Percentiles rank a stretch among this genome's conserved stretches.
Evolutionary conservation across 2,329 filamentous ascomycete species (phyloP).

Genomic region (Hymenoscyphus infarciens): DNA sequence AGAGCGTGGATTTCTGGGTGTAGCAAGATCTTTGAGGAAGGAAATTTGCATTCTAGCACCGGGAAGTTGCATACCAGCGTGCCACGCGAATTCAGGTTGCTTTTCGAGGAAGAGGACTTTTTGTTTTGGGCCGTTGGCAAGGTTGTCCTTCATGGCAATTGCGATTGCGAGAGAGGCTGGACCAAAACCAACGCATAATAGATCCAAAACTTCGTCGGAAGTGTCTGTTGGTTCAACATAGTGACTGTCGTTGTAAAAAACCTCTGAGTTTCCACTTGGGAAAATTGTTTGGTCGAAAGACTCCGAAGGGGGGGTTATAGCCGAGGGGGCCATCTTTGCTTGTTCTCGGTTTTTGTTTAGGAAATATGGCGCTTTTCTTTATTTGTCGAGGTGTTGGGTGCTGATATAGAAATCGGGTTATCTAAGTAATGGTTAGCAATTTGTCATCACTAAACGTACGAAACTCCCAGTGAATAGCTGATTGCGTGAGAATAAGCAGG

Average conservation of each 20-base stretch:
- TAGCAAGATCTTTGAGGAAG: slow-evolving; percentile 94
- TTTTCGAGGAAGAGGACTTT: slow-evolving; percentile 79
- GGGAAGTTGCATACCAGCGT: slow-evolving; percentile 90
- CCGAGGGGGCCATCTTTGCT: slow-evolving; percentile 29
- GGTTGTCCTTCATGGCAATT: slow-evolving; percentile 80
- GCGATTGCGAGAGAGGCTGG: slow-evolving; percentile 87
- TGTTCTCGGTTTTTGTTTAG: neutral
- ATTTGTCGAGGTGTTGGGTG: neutral
- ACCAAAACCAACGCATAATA: slow-evolving; percentile 89
- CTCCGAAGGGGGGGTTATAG: slow-evolving; percentile 21
- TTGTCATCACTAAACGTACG: neutral
- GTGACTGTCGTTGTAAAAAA: slow-evolving; percentile 7
- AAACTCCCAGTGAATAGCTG: neutral
- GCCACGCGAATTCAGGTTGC: slow-evolving; percentile 82
- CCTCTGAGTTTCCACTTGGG: neutral
- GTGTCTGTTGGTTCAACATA: neutral
- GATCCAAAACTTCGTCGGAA: slow-evolving; percentile 66
- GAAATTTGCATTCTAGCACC: slow-evolving; percentile 97
- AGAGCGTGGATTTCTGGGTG: slow-evolving; percentile 79
- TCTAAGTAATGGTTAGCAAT: neutral
- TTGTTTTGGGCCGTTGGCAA: slow-evolving; percentile 43
- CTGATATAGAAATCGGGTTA: neutral
- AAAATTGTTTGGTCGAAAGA: slow-evolving; percentile 14
- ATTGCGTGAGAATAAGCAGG: neutral
- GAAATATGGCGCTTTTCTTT: neutral